These are phyloP conservation scores for Sarocladiaceae sp. DNA, from an alignment of 2,329 filamentous ascomycete species.

Conservation along the genomic window DNA sequence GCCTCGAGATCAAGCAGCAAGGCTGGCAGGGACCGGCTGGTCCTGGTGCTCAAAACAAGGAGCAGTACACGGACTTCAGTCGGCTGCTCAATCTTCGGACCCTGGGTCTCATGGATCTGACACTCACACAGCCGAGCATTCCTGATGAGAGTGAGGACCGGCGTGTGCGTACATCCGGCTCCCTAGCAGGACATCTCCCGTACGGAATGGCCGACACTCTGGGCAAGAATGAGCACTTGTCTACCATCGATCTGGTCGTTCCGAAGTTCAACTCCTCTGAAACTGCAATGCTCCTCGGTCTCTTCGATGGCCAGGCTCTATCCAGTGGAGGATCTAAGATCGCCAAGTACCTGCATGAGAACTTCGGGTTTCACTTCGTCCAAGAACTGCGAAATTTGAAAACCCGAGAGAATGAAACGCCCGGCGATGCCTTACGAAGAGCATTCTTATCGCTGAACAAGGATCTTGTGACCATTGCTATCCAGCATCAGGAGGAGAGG, in stretches of 20 bases:
- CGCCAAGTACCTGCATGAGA: constrained; percentile 93
- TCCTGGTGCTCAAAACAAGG: constrained; percentile 52
- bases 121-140: constrained; percentile 85
- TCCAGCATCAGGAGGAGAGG: constrained; percentile 74
- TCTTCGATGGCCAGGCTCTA: constrained; percentile 92
- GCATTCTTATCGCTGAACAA: constrained; percentile 91
- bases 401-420: constrained; percentile 63
- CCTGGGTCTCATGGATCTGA: constrained; percentile 96
- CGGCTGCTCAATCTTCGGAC: constrained; percentile 79
- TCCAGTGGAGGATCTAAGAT: constrained; percentile 90
- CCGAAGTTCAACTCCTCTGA: constrained; percentile 88
- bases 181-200: constrained; percentile 80
- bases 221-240: constrained; percentile 89
- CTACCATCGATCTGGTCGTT: constrained; percentile 92
- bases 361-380: constrained; percentile 81
- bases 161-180: constrained; percentile 95
- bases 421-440: constrained; percentile 77
- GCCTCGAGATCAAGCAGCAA: constrained; percentile 80
- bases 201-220: constrained; percentile 98
- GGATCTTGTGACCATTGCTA: constrained; percentile 81
- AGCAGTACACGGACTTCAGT: constrained; percentile 79
- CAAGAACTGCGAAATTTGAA: constrained; percentile 75
- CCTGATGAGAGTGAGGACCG: constrained; percentile 94
- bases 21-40: constrained; percentile 39
- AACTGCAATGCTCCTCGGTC: constrained; percentile 83